Evolutionary conservation across 352 stramenopile genomes (phyloP), one percentile per base, ranked within the genome.

Genomic region (Phytophthora pisi): DNA sequence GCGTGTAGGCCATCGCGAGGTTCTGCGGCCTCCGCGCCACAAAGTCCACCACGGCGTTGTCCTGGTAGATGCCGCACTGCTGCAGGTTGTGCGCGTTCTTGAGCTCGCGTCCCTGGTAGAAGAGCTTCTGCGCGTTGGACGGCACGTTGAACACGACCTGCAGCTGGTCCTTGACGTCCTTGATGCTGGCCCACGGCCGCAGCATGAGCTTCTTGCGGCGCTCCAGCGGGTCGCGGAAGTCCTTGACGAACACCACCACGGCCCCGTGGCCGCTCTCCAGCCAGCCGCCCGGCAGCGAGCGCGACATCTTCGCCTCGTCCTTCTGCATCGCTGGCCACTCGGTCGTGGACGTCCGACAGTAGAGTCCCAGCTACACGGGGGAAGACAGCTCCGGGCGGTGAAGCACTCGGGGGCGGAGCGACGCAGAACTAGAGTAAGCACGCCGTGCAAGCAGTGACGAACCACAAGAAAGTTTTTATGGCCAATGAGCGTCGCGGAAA

Each of bases 101-200:
- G 18, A 95, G 79, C 74, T 95, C 88, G 23, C 83, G 81, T 9
- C 88, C 88, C 50, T 93, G 85, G 58, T 84, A 93, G 60, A 82
- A 95, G 53, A 95, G 82, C 69, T 92, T 91, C 60, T 95, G 88
- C 24, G 84, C 84, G 57, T 87, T 88, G 38, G 79, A 81, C 31
- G 85, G 85, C 57, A 93, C 84, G 47, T 92, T 91, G 61, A 92
- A 92, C 15, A 93, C 82, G 54, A 93, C 84, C 55, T 93, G 84
- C 40, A 95, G 74, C 73, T 93, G 85, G 57, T 93, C 83, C 56
- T 95, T 95, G 58, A 95, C 77, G 79, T 95, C 85, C 64, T 95
- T 95, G 59, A 95, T 82, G 61, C 72, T 86, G 28, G 87, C 83
- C 87, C 87, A 95, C 16, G 87, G 87, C 58, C 75, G 73, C 57